Conservation (phyloP, 164 flowering plant species). For the Echeveria elegans region DNA sequence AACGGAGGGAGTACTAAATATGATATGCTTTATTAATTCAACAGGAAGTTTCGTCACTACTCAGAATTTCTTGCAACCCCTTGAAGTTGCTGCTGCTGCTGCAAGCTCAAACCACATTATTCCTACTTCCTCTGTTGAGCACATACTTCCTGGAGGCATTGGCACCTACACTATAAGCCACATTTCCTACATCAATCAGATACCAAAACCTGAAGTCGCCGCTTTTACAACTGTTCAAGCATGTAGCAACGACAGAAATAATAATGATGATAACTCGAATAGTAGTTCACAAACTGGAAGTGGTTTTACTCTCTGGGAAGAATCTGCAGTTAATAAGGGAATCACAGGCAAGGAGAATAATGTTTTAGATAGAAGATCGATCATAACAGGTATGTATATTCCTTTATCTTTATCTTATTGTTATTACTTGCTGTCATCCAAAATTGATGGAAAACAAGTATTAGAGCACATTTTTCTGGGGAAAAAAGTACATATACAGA, state of each 20-base stretch:
- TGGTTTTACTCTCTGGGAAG: conserved; percentile 83
- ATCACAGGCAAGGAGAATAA: conserved; percentile 60
- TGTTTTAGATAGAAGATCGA: conserved; percentile 25
- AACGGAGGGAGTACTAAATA: too few relatives aligned
- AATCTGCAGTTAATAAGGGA: conserved; percentile 53
- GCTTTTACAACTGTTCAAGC: conserved; percentile 26
- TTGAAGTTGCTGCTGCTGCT: conserved; percentile 38
- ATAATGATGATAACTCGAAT: conserved; percentile 46
- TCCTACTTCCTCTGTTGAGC: conserved; percentile 50
- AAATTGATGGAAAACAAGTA: too few relatives aligned
- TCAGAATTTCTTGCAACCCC: conserved; percentile 75
- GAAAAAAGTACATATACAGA: too few relatives aligned
- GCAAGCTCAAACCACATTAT: conserved; percentile 41
- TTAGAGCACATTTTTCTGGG: too few relatives aligned
- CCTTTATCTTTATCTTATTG: too few relatives aligned
- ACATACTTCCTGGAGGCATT: conserved; percentile 80
- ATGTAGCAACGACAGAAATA: conserved; percentile 28
- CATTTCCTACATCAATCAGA: conserved; percentile 40
- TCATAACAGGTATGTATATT: conserved; percentile 50
- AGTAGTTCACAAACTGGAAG: conserved; percentile 54
- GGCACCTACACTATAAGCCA: conserved; percentile 86
- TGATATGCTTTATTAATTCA: too few relatives aligned
- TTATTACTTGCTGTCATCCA: too few relatives aligned
- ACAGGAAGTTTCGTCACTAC: conserved; percentile 61
- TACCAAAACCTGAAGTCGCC: conserved; percentile 50